phyloP scores from a whole-genome alignment of 2,329 filamentous ascomycete species.

The Magnaporthiopsis rhizophila region DNA sequence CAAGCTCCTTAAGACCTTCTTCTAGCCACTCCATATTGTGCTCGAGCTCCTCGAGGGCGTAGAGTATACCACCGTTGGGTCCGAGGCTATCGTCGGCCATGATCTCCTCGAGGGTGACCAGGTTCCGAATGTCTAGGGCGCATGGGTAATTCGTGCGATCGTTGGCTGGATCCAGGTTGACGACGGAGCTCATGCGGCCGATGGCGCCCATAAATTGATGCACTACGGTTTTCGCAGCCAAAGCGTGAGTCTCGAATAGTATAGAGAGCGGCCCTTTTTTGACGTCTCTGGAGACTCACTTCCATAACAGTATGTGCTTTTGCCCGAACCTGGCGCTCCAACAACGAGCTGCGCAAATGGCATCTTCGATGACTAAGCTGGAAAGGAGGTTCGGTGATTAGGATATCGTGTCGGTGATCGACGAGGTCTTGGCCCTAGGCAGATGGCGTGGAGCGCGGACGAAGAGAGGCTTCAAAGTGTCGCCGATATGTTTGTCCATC shows the following conservation, averaged over 20 bases:
- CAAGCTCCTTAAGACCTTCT: slow-evolving; percentile 67
- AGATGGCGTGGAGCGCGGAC: not conserved
- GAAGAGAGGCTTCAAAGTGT: not conserved
- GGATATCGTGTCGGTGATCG: not conserved
- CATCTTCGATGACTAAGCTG: slow-evolving; percentile 27
- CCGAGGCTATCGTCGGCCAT: slow-evolving; percentile 88
- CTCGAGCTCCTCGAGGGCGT: slow-evolving; percentile 91
- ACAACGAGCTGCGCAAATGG: slow-evolving; percentile 72
- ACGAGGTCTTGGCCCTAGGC: not conserved
- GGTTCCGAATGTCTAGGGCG: slow-evolving; percentile 80
- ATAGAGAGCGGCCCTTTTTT: not conserved
- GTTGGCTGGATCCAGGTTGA: slow-evolving; percentile 96
- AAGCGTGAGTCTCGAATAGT: not conserved
- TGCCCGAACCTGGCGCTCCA: slow-evolving; percentile 90
- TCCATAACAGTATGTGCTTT: slow-evolving; percentile 97
- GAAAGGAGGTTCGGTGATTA: not conserved
- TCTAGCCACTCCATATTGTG: slow-evolving; percentile 91
- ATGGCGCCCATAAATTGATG: slow-evolving; percentile 97
- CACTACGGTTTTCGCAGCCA: slow-evolving; percentile 40
- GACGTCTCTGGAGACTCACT: slow-evolving; percentile 41
- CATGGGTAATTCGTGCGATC: slow-evolving; percentile 83
- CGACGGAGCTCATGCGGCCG: slow-evolving; percentile 85
- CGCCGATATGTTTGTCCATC: not conserved
- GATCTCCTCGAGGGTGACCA: slow-evolving; percentile 87
- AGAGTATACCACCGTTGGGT: slow-evolving; percentile 86